Evolutionary conservation across 2,329 filamentous ascomycete species (phyloP).

Genomic region (Colletotrichum sp.): DNA sequence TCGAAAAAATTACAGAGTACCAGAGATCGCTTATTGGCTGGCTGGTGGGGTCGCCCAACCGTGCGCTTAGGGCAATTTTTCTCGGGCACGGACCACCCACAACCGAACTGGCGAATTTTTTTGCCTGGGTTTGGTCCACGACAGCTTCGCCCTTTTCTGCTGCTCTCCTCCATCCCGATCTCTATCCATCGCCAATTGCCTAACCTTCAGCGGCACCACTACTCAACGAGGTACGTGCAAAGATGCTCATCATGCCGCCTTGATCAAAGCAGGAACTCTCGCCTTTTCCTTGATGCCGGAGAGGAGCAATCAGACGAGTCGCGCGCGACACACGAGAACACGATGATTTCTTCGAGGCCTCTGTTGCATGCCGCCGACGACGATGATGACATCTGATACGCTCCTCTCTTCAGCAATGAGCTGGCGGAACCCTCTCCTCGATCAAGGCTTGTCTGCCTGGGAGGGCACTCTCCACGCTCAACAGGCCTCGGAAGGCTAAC

Average conservation of each 20-base stretch:
- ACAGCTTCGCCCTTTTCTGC: constrained; percentile 8
- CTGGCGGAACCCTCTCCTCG: constrained; percentile 71
- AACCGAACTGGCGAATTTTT: constrained; percentile 33
- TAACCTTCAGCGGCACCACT: constrained; percentile 28
- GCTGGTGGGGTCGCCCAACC: neutral
- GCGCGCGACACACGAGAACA: constrained; percentile 14
- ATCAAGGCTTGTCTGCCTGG: constrained; percentile 33
- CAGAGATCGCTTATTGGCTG: constrained; percentile 15
- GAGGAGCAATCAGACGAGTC: constrained; percentile 64
- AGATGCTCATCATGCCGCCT: constrained; percentile 25
- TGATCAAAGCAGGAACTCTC: constrained; percentile 39
- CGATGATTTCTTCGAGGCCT: neutral
- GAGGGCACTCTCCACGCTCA: constrained; percentile 76
- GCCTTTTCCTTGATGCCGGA: constrained; percentile 58
- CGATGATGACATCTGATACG: constrained; percentile 54
- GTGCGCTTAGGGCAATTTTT: constrained; percentile 47
- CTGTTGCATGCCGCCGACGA: constrained; percentile 27
- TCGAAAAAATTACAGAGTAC: neutral
- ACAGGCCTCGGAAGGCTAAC: constrained; percentile 68
- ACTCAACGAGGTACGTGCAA: constrained; percentile 50
- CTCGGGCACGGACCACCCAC: constrained; percentile 44
- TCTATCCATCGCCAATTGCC: constrained; percentile 28
- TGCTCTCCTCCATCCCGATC: constrained; percentile 17
- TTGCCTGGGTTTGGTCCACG: constrained; percentile 5
- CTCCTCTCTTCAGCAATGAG: constrained; percentile 67